A percentile compares a stretch with the other conserved stretches of the same genome.
These are phyloP conservation scores for Astrothelium macrocarpum DNA, from an alignment of 495 filamentous ascomycete species.

Conservation along the genomic window DNA sequence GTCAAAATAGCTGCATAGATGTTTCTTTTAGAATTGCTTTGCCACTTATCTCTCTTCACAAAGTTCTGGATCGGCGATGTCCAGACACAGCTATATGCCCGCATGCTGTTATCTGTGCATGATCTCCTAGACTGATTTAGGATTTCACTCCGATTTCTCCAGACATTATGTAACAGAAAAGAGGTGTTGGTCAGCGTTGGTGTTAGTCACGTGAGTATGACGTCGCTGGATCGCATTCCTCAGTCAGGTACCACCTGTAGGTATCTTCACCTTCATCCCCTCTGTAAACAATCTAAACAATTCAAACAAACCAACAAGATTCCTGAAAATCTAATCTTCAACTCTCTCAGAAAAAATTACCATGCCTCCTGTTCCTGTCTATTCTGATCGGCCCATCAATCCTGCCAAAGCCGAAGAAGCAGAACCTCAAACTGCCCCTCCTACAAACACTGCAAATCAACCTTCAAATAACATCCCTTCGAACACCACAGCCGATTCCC, in stretches of 20 bases:
- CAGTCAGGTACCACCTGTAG: no score
- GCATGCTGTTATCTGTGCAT: no score
- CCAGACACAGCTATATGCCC: no score
- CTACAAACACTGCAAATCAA: constrained; percentile 4
- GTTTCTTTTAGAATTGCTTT: constrained; percentile 6
- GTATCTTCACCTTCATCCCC: no score
- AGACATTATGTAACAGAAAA: no score
- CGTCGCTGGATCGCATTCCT: constrained; percentile 1
- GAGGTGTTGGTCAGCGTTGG: no score
- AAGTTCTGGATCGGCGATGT: no score
- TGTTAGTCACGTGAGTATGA: background rate
- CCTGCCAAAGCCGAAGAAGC: constrained; percentile 40
- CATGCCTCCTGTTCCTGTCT: constrained; percentile 51
- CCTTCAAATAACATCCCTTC: constrained; percentile 13
- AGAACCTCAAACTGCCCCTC: constrained; percentile 41
- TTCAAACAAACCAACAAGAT: no score
- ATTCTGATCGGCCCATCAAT: constrained; percentile 51
- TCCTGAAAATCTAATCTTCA: background rate
- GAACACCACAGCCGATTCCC: constrained; percentile 27
- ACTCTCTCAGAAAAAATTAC: constrained; percentile 9
- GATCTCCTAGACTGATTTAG: background rate
- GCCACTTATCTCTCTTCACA: background rate
- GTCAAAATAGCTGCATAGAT: constrained; percentile 17
- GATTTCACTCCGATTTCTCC: no score
- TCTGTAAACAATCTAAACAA: no score